phyloP scores from a whole-genome alignment of 2,329 filamentous ascomycete genomes.

The Pseudopyricularia javanii region DNA sequence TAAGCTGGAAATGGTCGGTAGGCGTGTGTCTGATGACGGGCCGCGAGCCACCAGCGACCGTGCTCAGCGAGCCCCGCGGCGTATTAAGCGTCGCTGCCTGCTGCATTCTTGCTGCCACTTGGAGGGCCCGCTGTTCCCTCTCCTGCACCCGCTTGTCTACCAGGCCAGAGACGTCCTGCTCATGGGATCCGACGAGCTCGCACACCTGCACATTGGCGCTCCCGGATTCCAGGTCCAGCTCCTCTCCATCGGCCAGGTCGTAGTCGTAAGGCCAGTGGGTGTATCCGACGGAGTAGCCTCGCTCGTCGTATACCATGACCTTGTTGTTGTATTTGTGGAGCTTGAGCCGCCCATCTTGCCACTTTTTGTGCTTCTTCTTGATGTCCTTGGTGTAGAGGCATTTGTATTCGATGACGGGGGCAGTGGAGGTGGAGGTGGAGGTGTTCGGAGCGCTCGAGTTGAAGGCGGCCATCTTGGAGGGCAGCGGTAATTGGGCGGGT shows the following conservation, averaged over 20 bases:
- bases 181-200: conserved; percentile 57
- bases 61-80: conserved; percentile 4
- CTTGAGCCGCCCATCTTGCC: conserved; percentile 83
- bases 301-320: conserved; percentile 79
- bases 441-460: not conserved
- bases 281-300: conserved; percentile 72
- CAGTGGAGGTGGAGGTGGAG: conserved; percentile 50
- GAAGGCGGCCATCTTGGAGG: not conserved
- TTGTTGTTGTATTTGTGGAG: conserved; percentile 87
- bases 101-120: conserved; percentile 25
- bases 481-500: not conserved
- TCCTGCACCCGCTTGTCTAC: conserved; percentile 57
- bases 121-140: conserved; percentile 33
- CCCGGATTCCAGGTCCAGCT: conserved; percentile 65
- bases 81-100: conserved; percentile 1
- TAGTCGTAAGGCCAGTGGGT: conserved; percentile 63
- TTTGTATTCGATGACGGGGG: conserved; percentile 66
- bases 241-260: conserved; percentile 68
- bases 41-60: conserved; percentile 7
- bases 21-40: conserved; percentile 13
- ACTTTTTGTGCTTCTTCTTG: conserved; percentile 76
- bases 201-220: conserved; percentile 69
- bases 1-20: conserved; percentile 22
- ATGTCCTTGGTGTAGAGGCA: conserved; percentile 84
- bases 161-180: conserved; percentile 69